Percentiles rank a stretch among this genome's conserved stretches.
phyloP scores from a whole-genome alignment of 2,329 filamentous ascomycete genomes.

The Tolypocladium inflatum region DNA sequence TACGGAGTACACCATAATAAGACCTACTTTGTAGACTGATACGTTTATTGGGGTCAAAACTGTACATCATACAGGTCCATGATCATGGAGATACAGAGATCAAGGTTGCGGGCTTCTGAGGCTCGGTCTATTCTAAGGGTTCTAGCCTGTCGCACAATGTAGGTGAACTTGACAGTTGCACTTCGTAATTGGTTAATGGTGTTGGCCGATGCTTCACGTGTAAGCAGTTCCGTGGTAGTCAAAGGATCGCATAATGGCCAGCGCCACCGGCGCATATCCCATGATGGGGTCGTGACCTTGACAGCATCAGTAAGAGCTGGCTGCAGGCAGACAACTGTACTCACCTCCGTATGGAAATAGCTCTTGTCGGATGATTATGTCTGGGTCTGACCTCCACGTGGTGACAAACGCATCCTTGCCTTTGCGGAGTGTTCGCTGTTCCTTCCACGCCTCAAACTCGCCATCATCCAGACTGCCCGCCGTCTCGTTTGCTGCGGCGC shows the following conservation, averaged over 20 bases:
- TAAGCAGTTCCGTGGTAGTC: constrained; percentile 26
- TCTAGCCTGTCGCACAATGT: not conserved
- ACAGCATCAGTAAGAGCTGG: not conserved
- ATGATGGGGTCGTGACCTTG: constrained; percentile 63
- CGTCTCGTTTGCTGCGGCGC: constrained; percentile 45
- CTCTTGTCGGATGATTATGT: constrained; percentile 44
- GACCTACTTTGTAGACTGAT: not conserved
- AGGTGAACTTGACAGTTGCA: too few species aligned
- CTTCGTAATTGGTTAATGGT: not conserved
- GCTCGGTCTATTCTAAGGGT: not conserved
- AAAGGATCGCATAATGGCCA: constrained; percentile 59
- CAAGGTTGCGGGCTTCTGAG: not conserved
- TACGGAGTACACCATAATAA: not conserved
- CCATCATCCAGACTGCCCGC: constrained; percentile 24
- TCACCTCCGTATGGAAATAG: constrained; percentile 45
- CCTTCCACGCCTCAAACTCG: constrained; percentile 34
- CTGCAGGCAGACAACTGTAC: constrained; percentile 10
- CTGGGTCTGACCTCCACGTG: constrained; percentile 31
- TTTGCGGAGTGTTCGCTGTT: constrained; percentile 30
- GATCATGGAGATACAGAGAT: not conserved
- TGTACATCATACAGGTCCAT: not conserved
- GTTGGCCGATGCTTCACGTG: not conserved
- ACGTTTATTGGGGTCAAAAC: not conserved
- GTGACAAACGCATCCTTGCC: constrained; percentile 39
- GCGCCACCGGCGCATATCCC: constrained; percentile 51